Base-by-base conservation (phyloP, 2,329 filamentous ascomycete genomes). In the Fragosphaeria purpurea region DNA sequence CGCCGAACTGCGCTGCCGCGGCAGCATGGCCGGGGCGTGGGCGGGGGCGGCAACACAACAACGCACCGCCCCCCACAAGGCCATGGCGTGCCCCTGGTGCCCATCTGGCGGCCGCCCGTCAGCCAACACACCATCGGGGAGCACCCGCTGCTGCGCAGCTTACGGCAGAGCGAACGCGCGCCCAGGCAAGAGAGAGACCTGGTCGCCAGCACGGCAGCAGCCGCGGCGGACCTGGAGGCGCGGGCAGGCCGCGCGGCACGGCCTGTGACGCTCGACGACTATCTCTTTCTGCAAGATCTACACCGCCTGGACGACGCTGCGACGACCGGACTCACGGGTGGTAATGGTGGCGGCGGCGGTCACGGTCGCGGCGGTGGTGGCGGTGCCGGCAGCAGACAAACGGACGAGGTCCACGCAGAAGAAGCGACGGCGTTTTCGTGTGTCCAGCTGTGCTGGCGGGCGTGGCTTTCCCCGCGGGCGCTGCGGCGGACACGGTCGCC, bases 81-180 rank as follows among this genome's bases (percentile, higher is more conserved):
- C 35, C 10, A 4, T 6, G n/a, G 31, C 7, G 11, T 5, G 12
- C 34, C 33, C 4, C 6, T 12, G 4, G 40, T 44, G 1, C 44
- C 53, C 2, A 12, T 55, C 4, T 58, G 56, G 56, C 51, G 53
- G 1, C 55, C 57, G 4, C 53, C 55, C 6, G 53, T 44, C 31
- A 58, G 57, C 44, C 56, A 58, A 33, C 56, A 58, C 39, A 38
- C 56, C 4, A 32, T 51, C 3, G 46, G 43, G 9, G 50, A 53
- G 12, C 55, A 58, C 30, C 55, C 56, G 2, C 52, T 43, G 13
- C 34, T 53, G 10, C 50, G 30, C 5, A 3, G 22, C 22, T 22
- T 22, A 22, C 22, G 22, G 22, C 22, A 22, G 22, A 22, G 22
- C 22, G 22, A 22, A 22, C 22, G 22, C 22, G 22, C 22, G 22